Evolutionary conservation across 495 filamentous ascomycete species (phyloP).

Genomic region (Lepraria neglecta): DNA sequence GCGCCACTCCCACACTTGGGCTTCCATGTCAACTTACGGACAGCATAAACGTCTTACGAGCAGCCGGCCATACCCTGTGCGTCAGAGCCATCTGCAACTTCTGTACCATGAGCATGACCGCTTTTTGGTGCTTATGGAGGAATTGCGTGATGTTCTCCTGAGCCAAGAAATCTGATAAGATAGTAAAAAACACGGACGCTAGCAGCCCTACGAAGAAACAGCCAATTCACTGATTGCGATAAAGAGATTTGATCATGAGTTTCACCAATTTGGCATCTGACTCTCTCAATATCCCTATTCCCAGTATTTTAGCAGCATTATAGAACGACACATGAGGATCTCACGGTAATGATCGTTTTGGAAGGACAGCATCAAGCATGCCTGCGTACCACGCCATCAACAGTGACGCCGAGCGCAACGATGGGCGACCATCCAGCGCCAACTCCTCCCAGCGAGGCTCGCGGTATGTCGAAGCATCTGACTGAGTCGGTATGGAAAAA

Average conservation of each 20-base stretch:
- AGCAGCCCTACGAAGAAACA: background rate
- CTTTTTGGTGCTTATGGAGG: too few relatives aligned
- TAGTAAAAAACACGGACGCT: background rate
- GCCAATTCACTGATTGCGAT: background rate
- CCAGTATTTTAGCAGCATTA: background rate
- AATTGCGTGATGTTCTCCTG: too few relatives aligned
- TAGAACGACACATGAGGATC: background rate
- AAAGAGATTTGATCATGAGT: constrained; percentile 2
- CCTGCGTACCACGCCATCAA: constrained; percentile 36
- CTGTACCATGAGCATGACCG: too few relatives aligned
- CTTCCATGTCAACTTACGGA: too few relatives aligned
- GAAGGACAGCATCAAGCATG: constrained; percentile 10
- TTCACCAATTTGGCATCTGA: background rate
- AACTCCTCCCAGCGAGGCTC: constrained; percentile 31
- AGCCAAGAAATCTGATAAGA: constrained; percentile 8
- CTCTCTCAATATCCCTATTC: background rate
- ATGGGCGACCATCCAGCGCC: constrained; percentile 35
- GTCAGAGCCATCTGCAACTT: too few relatives aligned
- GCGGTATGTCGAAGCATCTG: constrained; percentile 25
- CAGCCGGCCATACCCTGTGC: too few relatives aligned
- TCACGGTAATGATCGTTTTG: background rate
- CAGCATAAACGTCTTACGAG: too few relatives aligned
- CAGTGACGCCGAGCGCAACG: constrained; percentile 30
- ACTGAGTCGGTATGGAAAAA: background rate
- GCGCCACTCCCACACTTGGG: too few relatives aligned